Evolutionary conservation across 225 moss, liverwort and hornwort species (phyloP).

Genomic region (Neckera pumila): DNA sequence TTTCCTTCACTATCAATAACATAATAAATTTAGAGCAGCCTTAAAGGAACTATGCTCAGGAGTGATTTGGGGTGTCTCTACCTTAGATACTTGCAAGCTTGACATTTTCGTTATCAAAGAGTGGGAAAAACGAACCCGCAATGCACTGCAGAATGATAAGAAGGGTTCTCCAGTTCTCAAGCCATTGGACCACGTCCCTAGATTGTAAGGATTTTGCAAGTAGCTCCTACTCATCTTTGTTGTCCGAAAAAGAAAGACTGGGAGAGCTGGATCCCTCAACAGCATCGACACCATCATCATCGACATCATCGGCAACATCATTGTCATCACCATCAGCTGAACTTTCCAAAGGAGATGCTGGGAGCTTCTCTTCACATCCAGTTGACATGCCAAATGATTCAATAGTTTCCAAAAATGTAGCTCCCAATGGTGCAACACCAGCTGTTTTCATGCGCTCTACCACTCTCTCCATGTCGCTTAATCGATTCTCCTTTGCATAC

Average conservation of each 20-base stretch:
- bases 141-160: not conserved
- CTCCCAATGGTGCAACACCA: conserved; percentile 37
- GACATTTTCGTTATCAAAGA: not conserved
- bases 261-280: not conserved
- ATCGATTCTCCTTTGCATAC: conserved; percentile 30
- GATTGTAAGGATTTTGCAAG: not conserved
- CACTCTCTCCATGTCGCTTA: conserved; percentile 42
- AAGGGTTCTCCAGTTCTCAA: not conserved
- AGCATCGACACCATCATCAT: not conserved
- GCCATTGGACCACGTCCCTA: not conserved
- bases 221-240: conserved; percentile 6
- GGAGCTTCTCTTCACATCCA: not conserved
- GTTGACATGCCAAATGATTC: conserved; percentile 25
- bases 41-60: not conserved
- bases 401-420: conserved; percentile 50
- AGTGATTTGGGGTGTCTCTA: not conserved
- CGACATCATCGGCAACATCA: not conserved
- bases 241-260: not conserved
- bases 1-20: not conserved
- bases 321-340: not conserved
- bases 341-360: not conserved
- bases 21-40: not conserved
- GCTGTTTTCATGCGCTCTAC: conserved; percentile 50
- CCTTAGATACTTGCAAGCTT: not conserved
- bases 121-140: not conserved